phyloP scores from a whole-genome alignment of 371 early-diverging fungal species.

The Dentiscutata heterogama region DNA sequence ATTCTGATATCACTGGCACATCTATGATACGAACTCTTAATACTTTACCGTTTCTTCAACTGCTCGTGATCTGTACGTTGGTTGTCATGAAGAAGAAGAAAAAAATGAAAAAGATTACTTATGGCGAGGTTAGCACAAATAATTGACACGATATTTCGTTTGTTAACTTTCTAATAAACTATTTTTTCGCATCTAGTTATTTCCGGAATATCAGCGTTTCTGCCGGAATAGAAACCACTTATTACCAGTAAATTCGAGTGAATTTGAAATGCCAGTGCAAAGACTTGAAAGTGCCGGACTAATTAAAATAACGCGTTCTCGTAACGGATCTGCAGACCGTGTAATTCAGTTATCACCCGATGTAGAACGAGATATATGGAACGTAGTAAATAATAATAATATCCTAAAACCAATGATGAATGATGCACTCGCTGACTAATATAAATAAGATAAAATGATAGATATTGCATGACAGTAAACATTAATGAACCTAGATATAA shows the following conservation, averaged over 20 bases:
- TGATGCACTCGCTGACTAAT: too few species aligned
- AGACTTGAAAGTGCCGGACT: background rate
- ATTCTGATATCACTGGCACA: slow-evolving; percentile 69
- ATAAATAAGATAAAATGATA: too few species aligned
- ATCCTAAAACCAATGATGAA: too few species aligned
- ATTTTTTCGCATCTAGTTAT: background rate
- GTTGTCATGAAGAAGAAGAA: slow-evolving; percentile 57
- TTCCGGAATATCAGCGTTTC: background rate
- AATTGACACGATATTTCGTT: background rate
- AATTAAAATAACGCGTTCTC: too few species aligned
- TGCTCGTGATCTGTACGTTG: slow-evolving; percentile 74
- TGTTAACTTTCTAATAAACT: background rate
- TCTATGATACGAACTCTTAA: slow-evolving; percentile 70
- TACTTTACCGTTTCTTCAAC: slow-evolving; percentile 81
- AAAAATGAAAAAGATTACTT: slow-evolving; percentile 61
- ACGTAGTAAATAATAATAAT: too few species aligned
- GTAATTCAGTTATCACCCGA: too few species aligned
- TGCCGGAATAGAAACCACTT: background rate
- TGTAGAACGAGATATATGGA: too few species aligned
- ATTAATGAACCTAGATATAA: too few species aligned
- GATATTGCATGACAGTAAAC: too few species aligned
- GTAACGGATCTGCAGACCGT: too few species aligned
- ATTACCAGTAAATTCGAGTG: background rate
- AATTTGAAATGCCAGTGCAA: background rate
- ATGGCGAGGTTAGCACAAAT: slow-evolving; percentile 58